Base-by-base conservation (phyloP, 1,284 basidiomycete genomes). In the Quambalaria eucalypti region DNA sequence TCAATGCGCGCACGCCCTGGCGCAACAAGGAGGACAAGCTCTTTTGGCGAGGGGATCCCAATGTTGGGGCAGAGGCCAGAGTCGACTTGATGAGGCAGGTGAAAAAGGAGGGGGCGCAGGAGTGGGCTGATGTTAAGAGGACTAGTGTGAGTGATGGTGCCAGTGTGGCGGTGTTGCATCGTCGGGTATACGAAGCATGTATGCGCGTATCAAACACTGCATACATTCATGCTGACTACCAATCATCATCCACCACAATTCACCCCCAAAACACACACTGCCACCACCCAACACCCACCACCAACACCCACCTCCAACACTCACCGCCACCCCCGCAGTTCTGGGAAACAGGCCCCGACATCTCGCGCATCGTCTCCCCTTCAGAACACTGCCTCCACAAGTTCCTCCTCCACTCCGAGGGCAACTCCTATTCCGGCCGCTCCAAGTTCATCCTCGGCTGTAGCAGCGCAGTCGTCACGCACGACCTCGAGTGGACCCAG, bases 401-500 rank as follows among this genome's bases (percentile, higher is more conserved):
- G 38, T 69, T 51, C 31, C 57, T 69, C 8, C 48, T 69, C 10
- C 67, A 69, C 28, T 59, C 57, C 25, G 67, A 69, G 49, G 67
- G 67, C 10, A 69, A 69, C 55, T 61, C 60, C 50, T 69, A 69
- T 19, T 54, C 50, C 25, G 67, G 67, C 21, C 54, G 66, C 5
- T 49, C 40, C 50, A 68, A 67, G 52, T 69, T 60, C 31, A 48
- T 69, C 0, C 60, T 67, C 40, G 33, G 33, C 25, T 69, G 67
- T 31, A 29, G 51, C n/a, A 59, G 58, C 8, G 64, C 65, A 8
- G 54, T 55, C 4, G 55, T 69, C 1, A 54, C 62, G 4, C 67
- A 69, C 30, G 52, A 47, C 14, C 48, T 66, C 36, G 56, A 64
- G 51, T 69, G 67, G 67, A 69, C 65, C n/a, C 67, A 69, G 51